These are phyloP conservation scores for Suillus weaverae DNA, from an alignment of 768 basidiomycete genomes.

Conservation along the genomic window DNA sequence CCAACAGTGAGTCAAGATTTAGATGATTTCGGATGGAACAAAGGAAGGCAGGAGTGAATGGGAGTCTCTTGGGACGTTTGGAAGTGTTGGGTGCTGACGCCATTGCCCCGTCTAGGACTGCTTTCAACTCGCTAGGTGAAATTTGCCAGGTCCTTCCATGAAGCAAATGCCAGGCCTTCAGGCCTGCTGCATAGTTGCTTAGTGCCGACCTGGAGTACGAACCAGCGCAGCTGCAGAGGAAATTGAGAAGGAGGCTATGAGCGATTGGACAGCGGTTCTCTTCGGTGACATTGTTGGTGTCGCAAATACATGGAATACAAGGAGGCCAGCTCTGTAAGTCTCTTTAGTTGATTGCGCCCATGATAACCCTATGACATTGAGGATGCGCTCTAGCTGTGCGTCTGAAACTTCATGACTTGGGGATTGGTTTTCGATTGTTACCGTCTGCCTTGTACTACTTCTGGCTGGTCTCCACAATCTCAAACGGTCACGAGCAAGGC, in stretches of 20 bases:
- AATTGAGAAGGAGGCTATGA: constrained; percentile 27
- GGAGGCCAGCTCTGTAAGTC: constrained; percentile 37
- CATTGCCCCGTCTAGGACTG: constrained; percentile 13
- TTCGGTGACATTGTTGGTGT: constrained; percentile 35
- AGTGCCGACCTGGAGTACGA: constrained; percentile 34
- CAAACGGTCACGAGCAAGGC: constrained; percentile 26
- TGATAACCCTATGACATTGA: constrained; percentile 18
- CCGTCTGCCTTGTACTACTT: not conserved
- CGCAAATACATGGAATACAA: constrained; percentile 42
- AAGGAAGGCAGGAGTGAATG: constrained; percentile 12
- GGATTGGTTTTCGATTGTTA: too few relatives aligned
- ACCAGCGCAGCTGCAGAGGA: constrained; percentile 32
- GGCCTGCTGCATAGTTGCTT: constrained; percentile 37
- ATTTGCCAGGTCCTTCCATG: constrained; percentile 38
- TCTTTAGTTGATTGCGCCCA: constrained; percentile 34
- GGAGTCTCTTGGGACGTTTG: constrained; percentile 6
- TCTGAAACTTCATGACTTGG: not conserved
- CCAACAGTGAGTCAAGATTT: not conserved
- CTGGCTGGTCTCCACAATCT: constrained; percentile 19
- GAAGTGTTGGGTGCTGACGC: constrained; percentile 8
- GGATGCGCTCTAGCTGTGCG: constrained; percentile 18
- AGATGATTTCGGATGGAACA: not conserved
- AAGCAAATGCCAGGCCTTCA: constrained; percentile 48
- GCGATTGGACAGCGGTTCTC: constrained; percentile 29
- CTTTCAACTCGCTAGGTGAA: constrained; percentile 13